Percentiles rank a stretch among this genome's conserved stretches.
Evolutionary conservation across 805 yeast genomes (phyloP).

Genomic region (Spathaspora passalidarum): DNA sequence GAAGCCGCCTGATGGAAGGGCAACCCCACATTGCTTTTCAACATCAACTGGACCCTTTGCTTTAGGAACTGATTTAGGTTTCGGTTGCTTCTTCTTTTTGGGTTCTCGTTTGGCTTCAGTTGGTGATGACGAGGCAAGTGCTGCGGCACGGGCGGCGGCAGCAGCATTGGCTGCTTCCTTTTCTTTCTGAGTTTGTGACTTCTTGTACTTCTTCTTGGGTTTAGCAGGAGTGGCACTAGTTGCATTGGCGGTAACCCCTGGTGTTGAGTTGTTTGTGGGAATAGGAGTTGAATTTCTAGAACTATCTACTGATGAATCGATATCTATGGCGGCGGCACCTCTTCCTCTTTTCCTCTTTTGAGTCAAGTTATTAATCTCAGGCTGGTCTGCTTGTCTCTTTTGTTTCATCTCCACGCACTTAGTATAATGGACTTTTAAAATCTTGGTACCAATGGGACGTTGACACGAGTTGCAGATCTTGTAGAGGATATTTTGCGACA

Average conservation of each 20-base stretch:
- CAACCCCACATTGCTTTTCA: constrained; percentile 94
- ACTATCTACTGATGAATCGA: constrained; percentile 40
- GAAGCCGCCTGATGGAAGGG: constrained; percentile 87
- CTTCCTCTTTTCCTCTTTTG: constrained; percentile 7
- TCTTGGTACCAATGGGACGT: constrained; percentile 39
- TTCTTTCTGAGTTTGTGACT: constrained; percentile 42
- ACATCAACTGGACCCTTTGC: constrained; percentile 85
- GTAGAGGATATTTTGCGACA: constrained; percentile 33
- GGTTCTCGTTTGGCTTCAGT: constrained; percentile 12
- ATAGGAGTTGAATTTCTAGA: constrained; percentile 37
- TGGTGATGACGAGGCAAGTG: not conserved
- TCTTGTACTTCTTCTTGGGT: constrained; percentile 44
- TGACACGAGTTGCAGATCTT: constrained; percentile 38
- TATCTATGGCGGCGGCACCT: constrained; percentile 17
- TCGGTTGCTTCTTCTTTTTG: constrained; percentile 27
- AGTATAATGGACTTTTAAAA: constrained; percentile 27
- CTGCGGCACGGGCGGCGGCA: constrained; percentile 32
- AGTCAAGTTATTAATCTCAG: constrained; percentile 10
- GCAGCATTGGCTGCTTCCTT: constrained; percentile 47
- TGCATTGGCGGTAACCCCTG: constrained; percentile 2
- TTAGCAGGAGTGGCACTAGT: constrained; percentile 11
- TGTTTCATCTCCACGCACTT: constrained; percentile 40
- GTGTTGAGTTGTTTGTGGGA: constrained; percentile 13
- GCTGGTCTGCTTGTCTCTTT: constrained; percentile 20
- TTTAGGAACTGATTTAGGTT: constrained; percentile 45